These are phyloP conservation scores for Fusarium sp. DNA, from an alignment of 2,329 filamentous ascomycete species.

Conservation along the genomic window DNA sequence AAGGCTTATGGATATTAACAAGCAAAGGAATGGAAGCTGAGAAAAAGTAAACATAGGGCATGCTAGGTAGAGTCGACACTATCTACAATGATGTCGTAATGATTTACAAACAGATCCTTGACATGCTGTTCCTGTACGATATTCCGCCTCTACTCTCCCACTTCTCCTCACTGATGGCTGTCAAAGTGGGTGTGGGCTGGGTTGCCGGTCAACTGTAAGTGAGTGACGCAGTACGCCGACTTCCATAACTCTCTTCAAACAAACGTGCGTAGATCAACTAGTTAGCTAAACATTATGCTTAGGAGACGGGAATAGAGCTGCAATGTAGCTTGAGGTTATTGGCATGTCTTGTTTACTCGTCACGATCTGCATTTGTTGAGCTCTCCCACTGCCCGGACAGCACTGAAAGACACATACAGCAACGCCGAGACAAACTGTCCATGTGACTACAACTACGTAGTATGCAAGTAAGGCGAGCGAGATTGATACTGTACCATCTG, in stretches of 20 bases:
- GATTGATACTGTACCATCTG: constrained; percentile 1
- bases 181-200: constrained; percentile 19
- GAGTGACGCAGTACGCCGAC: constrained; percentile 25
- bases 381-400: background rate
- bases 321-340: background rate
- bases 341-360: background rate
- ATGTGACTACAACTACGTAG: background rate
- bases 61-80: background rate
- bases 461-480: constrained; percentile 27
- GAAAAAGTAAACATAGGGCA: constrained; percentile 7
- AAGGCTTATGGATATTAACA: background rate
- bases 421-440: constrained; percentile 5
- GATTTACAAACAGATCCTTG: constrained; percentile 12
- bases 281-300: background rate
- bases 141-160: constrained; percentile 1
- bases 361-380: constrained; percentile 2
- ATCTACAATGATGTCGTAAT: constrained; percentile 6
- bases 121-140: background rate
- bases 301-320: background rate
- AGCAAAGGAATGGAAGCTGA: background rate
- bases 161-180: constrained; percentile 14
- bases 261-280: background rate
- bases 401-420: background rate
- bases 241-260: background rate
- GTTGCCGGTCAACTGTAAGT: constrained; percentile 12